A percentile compares a stretch with the other conserved stretches of the same genome.
Conservation (phyloP, 176 grass and related monocot species). For the Sorghum bicolor region Sorghum_bicolor_NCBIv3 NC_012873.2:4781501-4782000, state of each 20-base stretch:
- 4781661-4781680: conserved; percentile 37
- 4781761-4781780: not conserved
- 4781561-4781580: conserved; percentile 55
- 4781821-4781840: conserved; percentile 13
- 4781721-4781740: not conserved
- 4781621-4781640: conserved; percentile 23
- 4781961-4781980: not conserved
- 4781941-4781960: not conserved
- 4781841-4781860: not conserved
- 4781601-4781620: conserved; percentile 30
- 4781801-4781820: conserved; percentile 7
- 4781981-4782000: not conserved
- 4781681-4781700: conserved; percentile 28
- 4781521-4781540: conserved; percentile 68
- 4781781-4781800: conserved; percentile 24
- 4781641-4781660: conserved; percentile 21
- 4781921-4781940: not conserved
- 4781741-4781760: not conserved
- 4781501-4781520: conserved; percentile 1
- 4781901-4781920: not conserved
- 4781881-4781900: conserved; percentile 46
- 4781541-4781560: conserved; percentile 57
- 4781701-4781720: no score
- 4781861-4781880: conserved; percentile 29
- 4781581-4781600: conserved; percentile 37